Conservation (phyloP, 2,329 filamentous ascomycete species). For the Aspergillus sp. region DNA sequence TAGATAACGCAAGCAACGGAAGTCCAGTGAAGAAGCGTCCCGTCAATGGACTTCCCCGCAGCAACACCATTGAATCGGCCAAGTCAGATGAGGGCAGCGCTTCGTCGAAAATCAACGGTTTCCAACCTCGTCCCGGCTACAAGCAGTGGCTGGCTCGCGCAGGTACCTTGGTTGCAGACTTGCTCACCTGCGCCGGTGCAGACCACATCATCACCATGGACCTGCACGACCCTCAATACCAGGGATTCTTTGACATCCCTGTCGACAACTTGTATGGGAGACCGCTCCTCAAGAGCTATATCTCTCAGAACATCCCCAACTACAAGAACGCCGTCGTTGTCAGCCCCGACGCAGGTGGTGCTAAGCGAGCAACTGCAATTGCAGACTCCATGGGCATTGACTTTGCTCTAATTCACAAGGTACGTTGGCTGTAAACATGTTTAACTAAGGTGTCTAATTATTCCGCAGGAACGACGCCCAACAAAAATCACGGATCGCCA, state of each 20-base stretch:
- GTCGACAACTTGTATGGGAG: constrained; percentile 90
- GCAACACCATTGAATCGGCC: constrained; percentile 33
- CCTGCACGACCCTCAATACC: constrained; percentile 91
- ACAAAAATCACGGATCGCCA: constrained; percentile 81
- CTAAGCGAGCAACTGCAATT: constrained; percentile 92
- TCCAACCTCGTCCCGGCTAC: constrained; percentile 84
- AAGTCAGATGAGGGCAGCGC: constrained; percentile 25
- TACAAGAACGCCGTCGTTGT: constrained; percentile 87
- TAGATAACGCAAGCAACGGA: constrained; percentile 47
- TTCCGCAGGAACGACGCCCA: constrained; percentile 71
- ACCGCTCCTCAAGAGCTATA: constrained; percentile 56
- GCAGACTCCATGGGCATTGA: constrained; percentile 90
- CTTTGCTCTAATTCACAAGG: constrained; percentile 98
- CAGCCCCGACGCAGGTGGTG: constrained; percentile 90
- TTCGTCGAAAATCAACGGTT: constrained; percentile 53
- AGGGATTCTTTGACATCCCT: constrained; percentile 97
- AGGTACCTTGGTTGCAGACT: constrained; percentile 87
- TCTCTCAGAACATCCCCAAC: constrained; percentile 76
- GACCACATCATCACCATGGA: constrained; percentile 99
- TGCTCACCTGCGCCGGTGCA: constrained; percentile 90
- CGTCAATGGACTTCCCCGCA: constrained; percentile 35
- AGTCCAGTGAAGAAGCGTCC: constrained; percentile 41
- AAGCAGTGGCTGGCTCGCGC: constrained; percentile 98
- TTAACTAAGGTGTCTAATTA: constrained; percentile 8
- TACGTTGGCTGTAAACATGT: constrained; percentile 35